Evolutionary conservation across 257 asterid species (phyloP).

Genomic region (Plantago ovata): DNA sequence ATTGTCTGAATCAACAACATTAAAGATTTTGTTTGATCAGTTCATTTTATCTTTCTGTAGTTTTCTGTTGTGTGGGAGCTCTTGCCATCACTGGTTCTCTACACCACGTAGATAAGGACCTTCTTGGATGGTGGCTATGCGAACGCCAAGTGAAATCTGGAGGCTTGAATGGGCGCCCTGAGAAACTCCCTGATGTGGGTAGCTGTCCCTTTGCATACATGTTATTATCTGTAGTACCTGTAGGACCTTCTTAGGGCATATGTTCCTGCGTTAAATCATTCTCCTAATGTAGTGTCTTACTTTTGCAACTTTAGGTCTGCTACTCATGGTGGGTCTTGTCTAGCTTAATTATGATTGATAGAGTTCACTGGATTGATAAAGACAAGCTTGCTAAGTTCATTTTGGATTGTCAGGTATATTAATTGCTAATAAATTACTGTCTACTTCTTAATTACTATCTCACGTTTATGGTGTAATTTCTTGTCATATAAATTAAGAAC

Average conservation of each 20-base stretch:
- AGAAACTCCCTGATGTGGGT: conserved; percentile 97
- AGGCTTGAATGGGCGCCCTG: conserved; percentile 96
- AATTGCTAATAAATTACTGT: neutral
- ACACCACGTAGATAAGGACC: conserved; percentile 88
- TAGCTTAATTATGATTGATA: conserved; percentile 85
- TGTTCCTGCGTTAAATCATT: neutral
- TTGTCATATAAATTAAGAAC: too few species aligned
- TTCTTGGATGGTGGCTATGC: conserved; percentile 98
- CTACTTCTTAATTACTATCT: too few species aligned
- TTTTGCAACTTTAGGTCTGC: conserved; percentile 62
- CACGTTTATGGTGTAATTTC: too few species aligned
- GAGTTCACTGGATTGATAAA: conserved; percentile 94
- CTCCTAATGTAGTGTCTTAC: conserved; percentile 11
- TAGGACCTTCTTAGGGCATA: conserved; percentile 95
- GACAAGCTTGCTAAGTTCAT: conserved; percentile 69
- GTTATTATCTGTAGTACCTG: too few species aligned
- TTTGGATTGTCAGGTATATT: conserved; percentile 80
- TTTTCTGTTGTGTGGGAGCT: conserved; percentile 94
- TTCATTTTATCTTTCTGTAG: conserved; percentile 36
- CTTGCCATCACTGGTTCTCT: conserved; percentile 88
- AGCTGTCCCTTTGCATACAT: conserved; percentile 11
- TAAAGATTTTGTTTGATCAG: neutral
- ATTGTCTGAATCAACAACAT: too few species aligned
- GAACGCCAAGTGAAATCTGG: conserved; percentile 94
- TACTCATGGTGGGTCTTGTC: conserved; percentile 99